Percentiles rank a stretch among this genome's conserved stretches.
Evolutionary conservation across 257 asterid species (phyloP).

Genomic region (Cynanchum wilfordii): DNA sequence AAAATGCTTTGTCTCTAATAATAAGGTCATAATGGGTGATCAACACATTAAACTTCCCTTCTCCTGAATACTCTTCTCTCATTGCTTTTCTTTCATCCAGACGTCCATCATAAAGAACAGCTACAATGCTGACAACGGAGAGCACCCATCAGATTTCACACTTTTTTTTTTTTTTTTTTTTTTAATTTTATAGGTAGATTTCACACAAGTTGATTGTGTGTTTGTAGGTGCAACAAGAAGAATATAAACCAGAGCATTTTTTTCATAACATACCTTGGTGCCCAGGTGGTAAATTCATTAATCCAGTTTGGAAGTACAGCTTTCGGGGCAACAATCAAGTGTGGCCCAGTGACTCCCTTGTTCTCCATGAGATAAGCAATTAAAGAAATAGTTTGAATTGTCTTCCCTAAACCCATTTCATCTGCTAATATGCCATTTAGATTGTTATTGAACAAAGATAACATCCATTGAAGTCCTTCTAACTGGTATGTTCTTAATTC

Average conservation of each 20-base stretch:
- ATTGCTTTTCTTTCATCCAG: constrained; percentile 89
- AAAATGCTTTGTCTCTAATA: constrained; percentile 84
- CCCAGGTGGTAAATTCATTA: constrained; percentile 86
- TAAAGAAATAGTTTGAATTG: constrained; percentile 90
- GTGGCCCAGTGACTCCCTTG: constrained; percentile 95
- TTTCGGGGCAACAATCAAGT: constrained; percentile 98
- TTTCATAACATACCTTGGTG: constrained; percentile 56
- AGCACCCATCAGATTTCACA: constrained; percentile 3
- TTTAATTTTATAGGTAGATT: no score
- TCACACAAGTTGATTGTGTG: neutral
- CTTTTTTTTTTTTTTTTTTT: no score
- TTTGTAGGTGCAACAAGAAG: neutral
- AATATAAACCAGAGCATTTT: neutral
- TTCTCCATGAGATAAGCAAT: constrained; percentile 92
- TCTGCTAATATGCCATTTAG: constrained; percentile 96
- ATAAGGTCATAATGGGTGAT: constrained; percentile 96
- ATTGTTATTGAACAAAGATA: constrained; percentile 91
- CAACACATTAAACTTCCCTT: constrained; percentile 89
- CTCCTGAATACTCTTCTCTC: constrained; percentile 83
- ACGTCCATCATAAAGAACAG: constrained; percentile 95
- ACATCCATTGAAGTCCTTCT: constrained; percentile 99
- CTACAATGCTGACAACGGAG: constrained; percentile 47
- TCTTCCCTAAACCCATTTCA: constrained; percentile 99
- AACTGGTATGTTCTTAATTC: constrained; percentile 84
- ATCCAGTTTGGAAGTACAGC: constrained; percentile 99